Percentiles rank a stretch among this genome's conserved stretches.
Conservation (phyloP, 2,329 filamentous ascomycete species). For the Arthroderma uncinatum region DNA sequence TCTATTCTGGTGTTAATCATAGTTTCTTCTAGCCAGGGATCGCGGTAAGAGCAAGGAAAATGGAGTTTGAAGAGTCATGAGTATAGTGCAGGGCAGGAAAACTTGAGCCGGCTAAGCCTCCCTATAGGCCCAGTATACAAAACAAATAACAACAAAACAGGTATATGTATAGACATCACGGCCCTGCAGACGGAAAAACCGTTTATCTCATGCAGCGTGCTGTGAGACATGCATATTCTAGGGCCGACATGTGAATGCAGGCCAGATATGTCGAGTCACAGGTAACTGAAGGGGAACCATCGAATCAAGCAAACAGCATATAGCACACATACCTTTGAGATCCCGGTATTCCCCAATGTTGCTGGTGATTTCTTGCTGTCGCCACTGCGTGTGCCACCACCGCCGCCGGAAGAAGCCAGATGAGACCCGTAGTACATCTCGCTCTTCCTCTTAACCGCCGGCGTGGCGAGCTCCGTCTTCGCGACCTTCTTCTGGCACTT, state of each 20-base stretch:
- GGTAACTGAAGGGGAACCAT: not conserved
- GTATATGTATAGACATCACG: not conserved
- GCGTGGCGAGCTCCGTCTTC: constrained; percentile 51
- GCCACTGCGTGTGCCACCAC: constrained; percentile 25
- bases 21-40: not conserved
- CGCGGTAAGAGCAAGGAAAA: not conserved
- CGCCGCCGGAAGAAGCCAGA: constrained; percentile 28
- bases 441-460: constrained; percentile 54
- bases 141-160: not conserved
- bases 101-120: not conserved
- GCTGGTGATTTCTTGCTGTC: constrained; percentile 37
- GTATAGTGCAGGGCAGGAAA: not conserved
- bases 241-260: not conserved
- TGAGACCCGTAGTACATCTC: constrained; percentile 56
- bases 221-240: not conserved
- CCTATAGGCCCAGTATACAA: not conserved
- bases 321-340: constrained; percentile 47
- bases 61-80: not conserved
- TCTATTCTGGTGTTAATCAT: constrained; percentile 32
- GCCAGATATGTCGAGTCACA: not conserved
- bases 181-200: not conserved
- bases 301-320: not conserved
- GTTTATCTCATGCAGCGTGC: not conserved
- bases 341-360: constrained; percentile 47
- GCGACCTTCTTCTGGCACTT: constrained; percentile 54